These are phyloP conservation scores for Davidsoniella australis DNA, from an alignment of 2,329 filamentous ascomycete species.

Conservation along the genomic window DNA sequence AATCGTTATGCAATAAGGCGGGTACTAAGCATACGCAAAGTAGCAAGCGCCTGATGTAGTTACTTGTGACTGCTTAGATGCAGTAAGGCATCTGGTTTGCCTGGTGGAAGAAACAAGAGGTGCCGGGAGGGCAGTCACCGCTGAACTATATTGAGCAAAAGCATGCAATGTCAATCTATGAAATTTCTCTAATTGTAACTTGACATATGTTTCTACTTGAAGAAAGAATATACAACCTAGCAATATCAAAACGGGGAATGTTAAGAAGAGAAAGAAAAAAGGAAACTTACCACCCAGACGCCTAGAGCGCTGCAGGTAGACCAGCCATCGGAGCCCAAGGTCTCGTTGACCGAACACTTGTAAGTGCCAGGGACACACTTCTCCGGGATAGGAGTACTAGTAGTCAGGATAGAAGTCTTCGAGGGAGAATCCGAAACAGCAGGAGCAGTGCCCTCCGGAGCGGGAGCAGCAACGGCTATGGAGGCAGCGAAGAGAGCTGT, in stretches of 20 bases:
- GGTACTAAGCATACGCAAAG: background rate
- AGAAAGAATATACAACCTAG: background rate
- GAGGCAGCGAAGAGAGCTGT: background rate
- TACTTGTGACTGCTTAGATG: slow-evolving; percentile 13
- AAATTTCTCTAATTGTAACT: background rate
- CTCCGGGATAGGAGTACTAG: background rate
- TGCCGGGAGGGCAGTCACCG: slow-evolving; percentile 22
- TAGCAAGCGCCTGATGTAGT: background rate
- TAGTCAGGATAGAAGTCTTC: no score
- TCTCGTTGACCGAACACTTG: slow-evolving; percentile 16
- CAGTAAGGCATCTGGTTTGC: slow-evolving; percentile 24
- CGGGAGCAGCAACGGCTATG: background rate
- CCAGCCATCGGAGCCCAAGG: slow-evolving; percentile 17
- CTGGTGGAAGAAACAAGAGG: slow-evolving; percentile 22
- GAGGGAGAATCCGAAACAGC: no score
- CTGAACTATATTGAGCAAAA: slow-evolving; percentile 16
- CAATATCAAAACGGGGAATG: background rate
- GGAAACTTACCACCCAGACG: slow-evolving; percentile 21
- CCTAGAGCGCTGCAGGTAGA: slow-evolving; percentile 19
- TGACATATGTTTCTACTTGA: background rate
- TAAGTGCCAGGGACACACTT: slow-evolving; percentile 22
- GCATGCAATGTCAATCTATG: background rate
- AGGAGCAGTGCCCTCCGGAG: background rate
- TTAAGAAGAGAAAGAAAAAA: background rate
- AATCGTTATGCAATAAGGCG: no score